Percentiles rank a stretch among this genome's conserved stretches.
phyloP scores from a whole-genome alignment of 257 asterid genomes.

The Osmanthus fragrans region DNA sequence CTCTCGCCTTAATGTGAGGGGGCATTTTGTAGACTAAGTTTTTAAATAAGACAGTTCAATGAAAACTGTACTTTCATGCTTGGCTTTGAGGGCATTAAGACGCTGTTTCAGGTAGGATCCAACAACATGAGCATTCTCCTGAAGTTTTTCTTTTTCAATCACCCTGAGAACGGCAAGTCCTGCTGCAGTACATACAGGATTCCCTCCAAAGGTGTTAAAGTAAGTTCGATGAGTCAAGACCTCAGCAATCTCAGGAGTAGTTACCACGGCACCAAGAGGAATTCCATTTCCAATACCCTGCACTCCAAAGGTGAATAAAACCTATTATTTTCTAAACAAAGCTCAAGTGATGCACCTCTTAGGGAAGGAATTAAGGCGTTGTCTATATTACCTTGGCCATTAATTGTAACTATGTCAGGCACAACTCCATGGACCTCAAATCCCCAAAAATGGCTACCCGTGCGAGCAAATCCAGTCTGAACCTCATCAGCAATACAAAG shows the following conservation, averaged over 20 bases:
- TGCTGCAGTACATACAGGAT: conserved; percentile 74
- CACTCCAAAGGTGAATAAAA: neutral
- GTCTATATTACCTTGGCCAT: conserved; percentile 64
- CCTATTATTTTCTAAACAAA: neutral
- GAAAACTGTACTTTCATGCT: conserved; percentile 55
- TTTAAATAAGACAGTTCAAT: too few relatives aligned
- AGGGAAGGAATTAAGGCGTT: neutral
- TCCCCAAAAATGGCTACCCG: conserved; percentile 79
- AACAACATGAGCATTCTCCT: conserved; percentile 64
- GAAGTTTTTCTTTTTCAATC: conserved; percentile 65
- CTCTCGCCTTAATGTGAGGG: too few relatives aligned
- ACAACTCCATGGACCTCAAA: conserved; percentile 64
- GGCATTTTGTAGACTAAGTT: too few relatives aligned
- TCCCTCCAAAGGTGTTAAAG: conserved; percentile 83
- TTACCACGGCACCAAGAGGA: conserved; percentile 77
- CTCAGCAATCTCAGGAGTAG: conserved; percentile 63
- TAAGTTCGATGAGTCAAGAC: conserved; percentile 65
- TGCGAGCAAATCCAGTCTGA: conserved; percentile 70
- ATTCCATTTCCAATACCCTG: conserved; percentile 81
- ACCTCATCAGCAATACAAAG: conserved; percentile 79
- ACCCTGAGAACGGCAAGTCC: conserved; percentile 72
- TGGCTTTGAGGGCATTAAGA: conserved; percentile 57
- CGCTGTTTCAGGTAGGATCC: conserved; percentile 70
- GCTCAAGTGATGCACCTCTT: neutral
- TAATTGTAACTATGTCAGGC: conserved; percentile 79